phyloP scores from a whole-genome alignment of 2,329 filamentous ascomycete species.

The Sordariomycetes sp. region DNA sequence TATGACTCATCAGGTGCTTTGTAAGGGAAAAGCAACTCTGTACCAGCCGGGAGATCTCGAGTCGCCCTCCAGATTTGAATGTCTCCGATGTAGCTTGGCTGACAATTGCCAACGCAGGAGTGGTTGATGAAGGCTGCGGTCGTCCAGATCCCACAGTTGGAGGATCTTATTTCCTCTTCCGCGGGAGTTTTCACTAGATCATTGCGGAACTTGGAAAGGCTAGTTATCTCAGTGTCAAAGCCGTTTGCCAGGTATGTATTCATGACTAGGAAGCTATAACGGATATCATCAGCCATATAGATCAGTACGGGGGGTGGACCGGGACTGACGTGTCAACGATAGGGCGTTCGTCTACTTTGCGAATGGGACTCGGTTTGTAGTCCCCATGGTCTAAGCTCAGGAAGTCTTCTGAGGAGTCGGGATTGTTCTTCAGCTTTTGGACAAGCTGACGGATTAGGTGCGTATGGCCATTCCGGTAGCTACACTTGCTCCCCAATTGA shows the following conservation, averaged over 20 bases:
- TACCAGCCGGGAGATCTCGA: slow-evolving; percentile 26
- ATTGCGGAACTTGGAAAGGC: slow-evolving; percentile 6
- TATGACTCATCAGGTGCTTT: slow-evolving; percentile 8
- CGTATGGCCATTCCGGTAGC: slow-evolving; percentile 25
- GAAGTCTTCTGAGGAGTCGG: slow-evolving; percentile 20
- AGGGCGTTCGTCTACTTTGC: slow-evolving; percentile 22
- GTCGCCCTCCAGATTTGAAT: slow-evolving; percentile 40
- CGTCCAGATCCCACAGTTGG: slow-evolving; percentile 41
- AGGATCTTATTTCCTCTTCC: too few species aligned
- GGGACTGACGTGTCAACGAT: slow-evolving; percentile 36
- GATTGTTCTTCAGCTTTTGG: slow-evolving; percentile 36
- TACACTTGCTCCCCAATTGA: slow-evolving; percentile 14
- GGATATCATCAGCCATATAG: too few species aligned
- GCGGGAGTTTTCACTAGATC: too few species aligned
- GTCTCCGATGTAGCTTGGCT: slow-evolving; percentile 42
- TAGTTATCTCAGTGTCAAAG: slow-evolving; percentile 25
- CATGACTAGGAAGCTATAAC: slow-evolving; percentile 38
- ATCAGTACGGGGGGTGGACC: too few species aligned
- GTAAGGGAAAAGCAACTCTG: slow-evolving; percentile 37
- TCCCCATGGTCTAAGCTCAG: slow-evolving; percentile 27
- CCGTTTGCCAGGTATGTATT: slow-evolving; percentile 30
- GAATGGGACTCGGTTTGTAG: slow-evolving; percentile 20
- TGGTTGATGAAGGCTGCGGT: slow-evolving; percentile 43
- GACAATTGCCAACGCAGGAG: slow-evolving; percentile 35
- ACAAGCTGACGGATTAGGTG: slow-evolving; percentile 27